Evolutionary conservation across 192 early-diverging fungal genomes (phyloP), one percentile per base, ranked within the genome.

Genomic region (Mortierella claussenii): DNA sequence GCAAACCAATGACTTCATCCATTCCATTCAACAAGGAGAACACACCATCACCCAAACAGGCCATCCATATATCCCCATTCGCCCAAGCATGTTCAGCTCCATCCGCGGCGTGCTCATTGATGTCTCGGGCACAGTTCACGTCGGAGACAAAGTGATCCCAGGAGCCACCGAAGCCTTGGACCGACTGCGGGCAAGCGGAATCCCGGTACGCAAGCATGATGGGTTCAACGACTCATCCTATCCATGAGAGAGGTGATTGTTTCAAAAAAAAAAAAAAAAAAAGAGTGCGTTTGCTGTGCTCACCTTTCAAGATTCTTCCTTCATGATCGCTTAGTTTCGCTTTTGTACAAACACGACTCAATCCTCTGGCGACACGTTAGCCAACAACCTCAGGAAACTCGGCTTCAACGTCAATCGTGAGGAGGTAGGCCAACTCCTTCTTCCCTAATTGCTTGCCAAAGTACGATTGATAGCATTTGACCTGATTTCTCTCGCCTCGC

Each of bases 271-370:
- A 30, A n/a, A 27, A 4, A 13, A 2, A 60, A 33, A 0, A 48
- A 1, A 46, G 5, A 37, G 21, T 56, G 11, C 10, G 18, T 40
- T 12, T 47, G 7, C 50, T n/a, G 46, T 50, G 28, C 55, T 57
- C 27, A 24, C 12, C 12, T 57, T 23, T 6, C 26, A n/a, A n/a
- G n/a, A n/a, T 57, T 44, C 21, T 34, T 2, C 17, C 24, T 10
- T 60, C 20, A 30, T 47, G 8, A 26, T 12, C 43, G 37, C 13
- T 27, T 56, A 83, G 78, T 65, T 86, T 37, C 80, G 89, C 3
- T 95, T 96, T 75, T 90, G 92, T n/a, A 93, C 93, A 46, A 97
- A 97, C 79, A 95, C 94, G 1, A 95, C 95, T 18, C 94, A 93
- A 55, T 85, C 91, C 55, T 90, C 89, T 32, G 78, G 81, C 33